Evolutionary conservation across 768 basidiomycete species (phyloP), one percentile per base, ranked within the genome.

Genomic region (Panaeolus cyanescens): DNA sequence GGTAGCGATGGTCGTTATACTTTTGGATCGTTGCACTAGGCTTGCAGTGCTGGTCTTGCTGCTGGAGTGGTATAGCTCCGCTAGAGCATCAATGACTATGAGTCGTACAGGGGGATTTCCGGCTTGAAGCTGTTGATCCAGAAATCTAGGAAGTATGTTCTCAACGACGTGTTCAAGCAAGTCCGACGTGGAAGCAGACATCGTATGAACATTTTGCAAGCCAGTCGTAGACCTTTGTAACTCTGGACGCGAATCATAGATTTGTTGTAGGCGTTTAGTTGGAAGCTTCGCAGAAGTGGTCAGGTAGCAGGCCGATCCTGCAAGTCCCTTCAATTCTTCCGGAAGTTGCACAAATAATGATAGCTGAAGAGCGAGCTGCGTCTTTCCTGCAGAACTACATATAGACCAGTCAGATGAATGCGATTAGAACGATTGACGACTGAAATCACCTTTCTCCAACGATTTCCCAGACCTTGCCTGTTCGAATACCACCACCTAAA

Each of bases 331-430:
- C 4, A 79, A 74, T 42, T 72, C 69, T 50, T 20, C 67, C 22
- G 91, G 86, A 0, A 92, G 79, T 70, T 98, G 96, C 0, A 92
- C 90, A 20, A 84, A 79, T 31, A 96, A 77, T 3, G 93, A 86
- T 19, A 94, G 82, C 65, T 96, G 95, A 13, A 99, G 79, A 3
- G 91, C 92, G 4, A 99, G 75, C 67, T 99, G 95, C 0, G 95
- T 95, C 77, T 99, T 99, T 36, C 97, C 97, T 28, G 96, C 88
- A 22, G 95, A 90, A 70, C 97, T 99, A 70, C 15, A 34, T 37
- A 1, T 13, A 45, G 30, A 6, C 9, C 1, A 17, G 10, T 53
- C 19, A 62, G 32, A 45, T 57, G 53, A 57, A 32, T 10, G 15
- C 2, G 9, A 32, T 10, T 17, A 31, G 33, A 68, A 39, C 70